These are phyloP conservation scores for Aspergillus steynii DNA, from an alignment of 495 filamentous ascomycete genomes.

Conservation along the genomic window DNA sequence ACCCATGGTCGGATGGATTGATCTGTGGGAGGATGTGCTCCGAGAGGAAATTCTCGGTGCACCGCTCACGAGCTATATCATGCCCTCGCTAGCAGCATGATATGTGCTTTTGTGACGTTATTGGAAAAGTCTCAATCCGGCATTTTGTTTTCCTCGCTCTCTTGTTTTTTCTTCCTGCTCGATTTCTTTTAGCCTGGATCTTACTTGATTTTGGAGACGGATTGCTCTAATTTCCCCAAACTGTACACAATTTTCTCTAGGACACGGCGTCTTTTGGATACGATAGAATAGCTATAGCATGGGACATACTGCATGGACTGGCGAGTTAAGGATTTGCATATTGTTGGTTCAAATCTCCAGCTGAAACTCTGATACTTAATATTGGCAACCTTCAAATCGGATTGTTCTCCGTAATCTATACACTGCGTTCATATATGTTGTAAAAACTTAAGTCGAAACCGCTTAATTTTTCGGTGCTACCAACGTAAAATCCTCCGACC, in stretches of 20 bases:
- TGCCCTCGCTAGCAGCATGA: constrained; percentile 30
- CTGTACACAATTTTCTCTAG: not conserved
- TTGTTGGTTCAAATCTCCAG: not conserved
- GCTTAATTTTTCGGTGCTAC: not conserved
- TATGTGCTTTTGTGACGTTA: not conserved
- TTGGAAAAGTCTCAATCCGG: not conserved
- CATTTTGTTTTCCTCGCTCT: not conserved
- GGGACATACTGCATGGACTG: not conserved
- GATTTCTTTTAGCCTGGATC: not conserved
- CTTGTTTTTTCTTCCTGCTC: constrained; percentile 2
- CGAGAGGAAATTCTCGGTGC: constrained; percentile 38
- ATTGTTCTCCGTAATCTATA: not conserved
- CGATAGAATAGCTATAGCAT: not conserved
- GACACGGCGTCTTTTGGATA: not conserved
- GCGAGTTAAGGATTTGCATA: not conserved
- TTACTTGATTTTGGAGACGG: not conserved
- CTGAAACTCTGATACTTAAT: not conserved
- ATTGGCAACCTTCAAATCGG: not conserved
- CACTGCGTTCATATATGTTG: not conserved
- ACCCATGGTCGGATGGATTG: constrained; percentile 19
- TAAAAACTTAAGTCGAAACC: not conserved
- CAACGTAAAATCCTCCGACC: not conserved
- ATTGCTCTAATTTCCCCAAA: not conserved
- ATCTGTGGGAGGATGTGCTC: constrained; percentile 33
- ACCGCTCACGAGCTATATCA: constrained; percentile 37